Evolutionary conservation across 176 grass and related monocot species (phyloP).

Genomic region (Aegilops umbellulata): DNA sequence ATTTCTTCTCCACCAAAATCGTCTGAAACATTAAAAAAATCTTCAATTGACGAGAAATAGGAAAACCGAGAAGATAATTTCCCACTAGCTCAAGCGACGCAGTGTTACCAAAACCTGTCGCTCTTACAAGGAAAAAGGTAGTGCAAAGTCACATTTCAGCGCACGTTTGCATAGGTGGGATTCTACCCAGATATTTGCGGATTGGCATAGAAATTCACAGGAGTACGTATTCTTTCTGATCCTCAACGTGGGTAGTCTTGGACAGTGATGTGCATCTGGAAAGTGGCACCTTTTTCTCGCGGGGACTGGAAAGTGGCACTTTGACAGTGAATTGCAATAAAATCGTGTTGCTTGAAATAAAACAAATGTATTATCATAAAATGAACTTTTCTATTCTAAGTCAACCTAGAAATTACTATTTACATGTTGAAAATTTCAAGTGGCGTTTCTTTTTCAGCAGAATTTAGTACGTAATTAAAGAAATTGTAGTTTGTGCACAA

Average conservation of each 20-base stretch:
- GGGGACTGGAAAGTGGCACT: not conserved
- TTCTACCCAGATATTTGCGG: not conserved
- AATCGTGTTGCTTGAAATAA: not conserved
- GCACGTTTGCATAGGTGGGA: not conserved
- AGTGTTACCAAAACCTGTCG: not conserved
- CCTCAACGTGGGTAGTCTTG: not conserved
- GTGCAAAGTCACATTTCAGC: not conserved
- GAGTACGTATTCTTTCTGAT: not conserved
- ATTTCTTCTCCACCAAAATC: too few relatives aligned
- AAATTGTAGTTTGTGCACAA: too few relatives aligned
- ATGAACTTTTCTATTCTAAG: not conserved
- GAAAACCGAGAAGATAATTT: not conserved
- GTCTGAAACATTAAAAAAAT: too few relatives aligned
- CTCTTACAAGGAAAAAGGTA: not conserved
- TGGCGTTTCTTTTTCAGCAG: not conserved
- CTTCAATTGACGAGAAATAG: too few relatives aligned
- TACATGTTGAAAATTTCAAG: not conserved
- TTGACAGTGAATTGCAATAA: not conserved
- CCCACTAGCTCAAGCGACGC: not conserved
- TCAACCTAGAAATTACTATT: not conserved
- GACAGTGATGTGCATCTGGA: not conserved
- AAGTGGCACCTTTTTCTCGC: not conserved
- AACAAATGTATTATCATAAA: not conserved
- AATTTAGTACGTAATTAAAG: too few relatives aligned
- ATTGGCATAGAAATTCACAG: not conserved